Percentiles rank a stretch among this genome's conserved stretches.
These are phyloP conservation scores for Colletotrichum abscissum DNA, from an alignment of 2,329 filamentous ascomycete species.

Conservation along the genomic window DNA sequence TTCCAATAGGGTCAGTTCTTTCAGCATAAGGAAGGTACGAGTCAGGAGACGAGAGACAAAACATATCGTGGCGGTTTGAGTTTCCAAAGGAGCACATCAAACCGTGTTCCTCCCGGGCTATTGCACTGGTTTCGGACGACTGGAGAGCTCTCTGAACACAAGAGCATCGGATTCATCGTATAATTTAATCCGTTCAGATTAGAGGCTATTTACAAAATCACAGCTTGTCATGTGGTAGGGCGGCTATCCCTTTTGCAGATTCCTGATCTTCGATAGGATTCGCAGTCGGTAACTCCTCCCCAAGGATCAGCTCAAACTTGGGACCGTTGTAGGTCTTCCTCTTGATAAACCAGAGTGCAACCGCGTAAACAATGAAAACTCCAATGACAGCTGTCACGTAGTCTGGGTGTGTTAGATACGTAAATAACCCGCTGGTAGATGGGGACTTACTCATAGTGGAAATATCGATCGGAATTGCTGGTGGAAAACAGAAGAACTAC, in stretches of 20 bases:
- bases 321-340: constrained; percentile 16
- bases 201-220: background rate
- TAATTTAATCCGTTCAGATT: too few species aligned
- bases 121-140: too few species aligned
- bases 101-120: too few species aligned
- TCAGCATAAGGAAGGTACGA: too few species aligned
- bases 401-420: background rate
- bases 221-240: background rate
- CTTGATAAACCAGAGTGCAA: constrained; percentile 3
- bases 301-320: constrained; percentile 21
- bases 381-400: constrained; percentile 21
- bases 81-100: too few species aligned
- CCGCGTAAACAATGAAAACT: constrained; percentile 5
- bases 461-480: constrained; percentile 12
- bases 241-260: background rate
- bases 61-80: too few species aligned
- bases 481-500: constrained; percentile 28
- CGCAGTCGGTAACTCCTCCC: constrained; percentile 4
- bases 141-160: too few species aligned
- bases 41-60: too few species aligned
- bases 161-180: too few species aligned
- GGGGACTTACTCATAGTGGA: constrained; percentile 25
- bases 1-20: too few species aligned
- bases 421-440: background rate
- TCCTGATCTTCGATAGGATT: background rate